Evolutionary conservation across 768 basidiomycete genomes (phyloP).

Genomic region (Lactarius vividus): DNA sequence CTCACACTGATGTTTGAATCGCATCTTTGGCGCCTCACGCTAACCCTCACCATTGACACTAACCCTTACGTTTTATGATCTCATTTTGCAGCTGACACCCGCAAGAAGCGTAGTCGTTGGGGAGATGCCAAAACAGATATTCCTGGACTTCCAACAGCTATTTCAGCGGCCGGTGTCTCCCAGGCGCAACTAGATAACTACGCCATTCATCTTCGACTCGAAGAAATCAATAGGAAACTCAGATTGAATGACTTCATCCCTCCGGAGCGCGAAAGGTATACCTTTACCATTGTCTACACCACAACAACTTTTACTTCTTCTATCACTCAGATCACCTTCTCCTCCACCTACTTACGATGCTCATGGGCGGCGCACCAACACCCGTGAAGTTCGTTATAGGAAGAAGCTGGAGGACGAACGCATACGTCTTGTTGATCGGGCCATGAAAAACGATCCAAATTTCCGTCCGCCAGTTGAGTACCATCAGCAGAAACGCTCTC

Average conservation of each 20-base stretch:
- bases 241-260: constrained; percentile 93
- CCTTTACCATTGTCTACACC: background rate
- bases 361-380: constrained; percentile 97
- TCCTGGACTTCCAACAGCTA: constrained; percentile 91
- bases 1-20: constrained; percentile 17
- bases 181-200: constrained; percentile 97
- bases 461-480: constrained; percentile 98
- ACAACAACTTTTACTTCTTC: background rate
- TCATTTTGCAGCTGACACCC: constrained; percentile 68
- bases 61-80: constrained; percentile 50
- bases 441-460: constrained; percentile 97
- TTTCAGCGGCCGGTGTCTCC: constrained; percentile 89
- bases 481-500: constrained; percentile 89
- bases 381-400: constrained; percentile 96
- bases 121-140: constrained; percentile 91
- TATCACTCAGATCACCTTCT: constrained; percentile 71
- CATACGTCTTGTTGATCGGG: constrained; percentile 88
- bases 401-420: constrained; percentile 94
- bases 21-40: constrained; percentile 34
- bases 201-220: constrained; percentile 90
- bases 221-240: constrained; percentile 96
- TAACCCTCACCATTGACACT: constrained; percentile 49
- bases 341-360: constrained; percentile 97
- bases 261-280: constrained; percentile 89
- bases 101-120: constrained; percentile 97